phyloP scores from a whole-genome alignment of 306 rosid genomes.

The Chamaecrista fasciculata region DNA sequence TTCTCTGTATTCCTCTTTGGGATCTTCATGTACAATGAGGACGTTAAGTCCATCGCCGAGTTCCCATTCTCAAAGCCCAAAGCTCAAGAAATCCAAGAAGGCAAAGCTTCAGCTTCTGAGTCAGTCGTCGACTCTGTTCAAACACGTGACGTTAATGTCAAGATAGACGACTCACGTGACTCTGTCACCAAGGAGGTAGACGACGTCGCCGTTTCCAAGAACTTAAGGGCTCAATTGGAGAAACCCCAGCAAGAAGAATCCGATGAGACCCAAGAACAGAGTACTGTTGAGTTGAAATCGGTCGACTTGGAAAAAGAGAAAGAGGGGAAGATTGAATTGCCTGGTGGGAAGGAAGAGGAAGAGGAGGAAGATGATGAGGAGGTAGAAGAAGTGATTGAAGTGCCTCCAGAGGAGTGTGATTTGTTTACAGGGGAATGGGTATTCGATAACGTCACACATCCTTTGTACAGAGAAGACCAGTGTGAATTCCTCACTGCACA shows the following conservation, averaged over 20 bases:
- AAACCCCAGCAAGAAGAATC: slow-evolving; percentile 40
- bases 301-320: slow-evolving; percentile 21
- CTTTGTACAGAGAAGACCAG: slow-evolving; percentile 84
- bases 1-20: slow-evolving; percentile 83
- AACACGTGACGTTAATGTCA: not conserved
- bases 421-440: slow-evolving; percentile 89
- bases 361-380: slow-evolving; percentile 38
- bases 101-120: not conserved
- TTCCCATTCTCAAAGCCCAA: slow-evolving; percentile 75
- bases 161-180: not conserved
- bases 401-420: slow-evolving; percentile 89
- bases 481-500: slow-evolving; percentile 90
- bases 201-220: slow-evolving; percentile 28
- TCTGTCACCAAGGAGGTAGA: not conserved
- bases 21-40: slow-evolving; percentile 93
- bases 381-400: slow-evolving; percentile 57
- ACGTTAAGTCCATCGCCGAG: slow-evolving; percentile 86
- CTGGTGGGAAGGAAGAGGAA: slow-evolving; percentile 29
- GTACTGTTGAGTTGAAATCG: slow-evolving; percentile 43
- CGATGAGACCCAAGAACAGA: slow-evolving; percentile 52
- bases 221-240: slow-evolving; percentile 44
- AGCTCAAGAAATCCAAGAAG: slow-evolving; percentile 60
- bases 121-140: not conserved
- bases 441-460: slow-evolving; percentile 70
- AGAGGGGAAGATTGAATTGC: slow-evolving; percentile 47